Base-by-base conservation (phyloP, 208 protist species). In the Crithidia expoeki region DNA sequence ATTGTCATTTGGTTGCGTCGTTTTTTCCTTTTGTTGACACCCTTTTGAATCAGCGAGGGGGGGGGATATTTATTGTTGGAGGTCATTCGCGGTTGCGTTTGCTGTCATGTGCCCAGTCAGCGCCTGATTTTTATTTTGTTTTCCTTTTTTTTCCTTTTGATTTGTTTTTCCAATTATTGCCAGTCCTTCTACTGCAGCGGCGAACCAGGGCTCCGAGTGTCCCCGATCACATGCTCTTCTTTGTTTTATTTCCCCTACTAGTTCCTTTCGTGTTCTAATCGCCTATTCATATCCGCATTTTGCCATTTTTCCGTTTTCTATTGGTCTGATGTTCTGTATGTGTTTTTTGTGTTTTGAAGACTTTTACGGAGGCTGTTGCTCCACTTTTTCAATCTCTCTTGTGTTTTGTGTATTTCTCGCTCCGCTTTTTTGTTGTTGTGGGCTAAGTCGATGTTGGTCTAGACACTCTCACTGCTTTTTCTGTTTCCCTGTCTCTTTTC, bases 1-100 rank as follows among this genome's bases (percentile, higher is more conserved):
- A 28, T 11, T 16, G 33, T 44, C 55, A 25, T 46, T 44, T 59
- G 33, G 11, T 36, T 55, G 14, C 27, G 17, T 55, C 25, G 7
- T 32, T 57, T 57, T 57, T 47, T 47, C 14, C n/a, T 47, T 47
- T 47, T 47, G 42, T 47, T 47, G 44, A 17, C 44, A 23, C 19
- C 44, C 21, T 6, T 17, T 49, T 7, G 10, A 4, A 4, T 49
- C 4, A 12, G 44, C 4, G 19, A 49, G 44, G 9, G 21, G 44
- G 44, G 44, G n/a, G n/a, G n/a, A n/a, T n/a, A n/a, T n/a, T n/a
- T n/a, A n/a, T 49, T 49, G 44, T 49, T 19, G 44, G 12, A 40
- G 36, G 36, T 40, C 9, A 14, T 40, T 5, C 9, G 12, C 9
- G 36, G 36, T 40, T 12, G 36, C 36, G 36, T 40, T 5, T 12